Percentiles rank a stretch among this genome's conserved stretches.
These are phyloP conservation scores for Vaccinium myrtillus DNA, from an alignment of 148 eudicot species.

Conservation along the genomic window DNA sequence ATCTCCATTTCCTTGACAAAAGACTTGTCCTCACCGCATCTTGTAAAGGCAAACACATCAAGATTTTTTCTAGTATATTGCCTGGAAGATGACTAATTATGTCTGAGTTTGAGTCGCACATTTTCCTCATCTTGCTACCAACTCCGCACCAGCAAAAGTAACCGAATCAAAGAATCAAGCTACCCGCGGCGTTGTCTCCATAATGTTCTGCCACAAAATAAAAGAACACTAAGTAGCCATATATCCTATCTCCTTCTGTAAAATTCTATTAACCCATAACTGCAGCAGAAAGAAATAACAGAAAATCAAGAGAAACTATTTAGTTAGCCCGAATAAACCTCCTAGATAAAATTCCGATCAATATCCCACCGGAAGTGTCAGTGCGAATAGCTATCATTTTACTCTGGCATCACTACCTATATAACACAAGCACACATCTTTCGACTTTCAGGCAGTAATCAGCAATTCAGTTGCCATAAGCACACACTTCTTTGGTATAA, in stretches of 20 bases:
- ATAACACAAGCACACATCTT: no score
- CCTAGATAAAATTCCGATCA: neutral
- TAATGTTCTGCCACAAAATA: neutral
- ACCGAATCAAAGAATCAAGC: neutral
- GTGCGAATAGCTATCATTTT: neutral
- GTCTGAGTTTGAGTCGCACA: neutral
- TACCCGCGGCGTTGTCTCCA: neutral
- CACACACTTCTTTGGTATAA: no score
- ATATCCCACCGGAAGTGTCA: neutral
- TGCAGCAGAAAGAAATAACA: no score
- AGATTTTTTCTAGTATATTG: neutral
- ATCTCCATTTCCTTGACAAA: conserved; percentile 12
- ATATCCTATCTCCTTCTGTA: neutral
- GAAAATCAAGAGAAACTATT: neutral
- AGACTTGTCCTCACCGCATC: conserved; percentile 25
- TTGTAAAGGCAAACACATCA: conserved; percentile 1
- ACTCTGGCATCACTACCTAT: no score
- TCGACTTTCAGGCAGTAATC: no score
- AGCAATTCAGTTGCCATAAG: no score
- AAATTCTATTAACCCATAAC: no score
- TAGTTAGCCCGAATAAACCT: neutral
- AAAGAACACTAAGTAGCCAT: neutral
- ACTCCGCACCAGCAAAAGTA: no score
- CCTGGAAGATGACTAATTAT: neutral
- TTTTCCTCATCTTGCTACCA: no score